These are phyloP conservation scores for Penicillium soppii DNA, from an alignment of 495 filamentous ascomycete species.

Conservation along the genomic window DNA sequence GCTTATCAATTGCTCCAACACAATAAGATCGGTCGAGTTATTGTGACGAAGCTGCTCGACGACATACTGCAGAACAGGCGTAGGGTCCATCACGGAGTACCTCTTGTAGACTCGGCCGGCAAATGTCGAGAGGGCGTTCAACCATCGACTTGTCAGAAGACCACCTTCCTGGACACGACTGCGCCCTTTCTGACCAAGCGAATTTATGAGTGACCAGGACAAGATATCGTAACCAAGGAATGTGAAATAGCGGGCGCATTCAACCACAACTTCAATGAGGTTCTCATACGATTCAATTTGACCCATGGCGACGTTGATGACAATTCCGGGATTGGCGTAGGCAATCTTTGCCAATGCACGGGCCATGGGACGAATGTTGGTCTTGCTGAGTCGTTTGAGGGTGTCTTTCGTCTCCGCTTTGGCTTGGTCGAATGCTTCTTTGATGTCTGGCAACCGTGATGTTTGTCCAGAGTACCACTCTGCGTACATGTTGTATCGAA, in stretches of 20 bases:
- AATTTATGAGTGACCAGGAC: slow-evolving; percentile 81
- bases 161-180: slow-evolving; percentile 80
- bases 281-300: slow-evolving; percentile 93
- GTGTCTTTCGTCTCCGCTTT: slow-evolving; percentile 74
- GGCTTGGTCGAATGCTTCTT: slow-evolving; percentile 72
- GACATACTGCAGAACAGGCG: slow-evolving; percentile 86
- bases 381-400: slow-evolving; percentile 80
- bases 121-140: slow-evolving; percentile 80
- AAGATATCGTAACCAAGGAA: slow-evolving; percentile 89
- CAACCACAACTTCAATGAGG: slow-evolving; percentile 86
- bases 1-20: slow-evolving; percentile 81
- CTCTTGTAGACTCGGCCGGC: slow-evolving; percentile 84
- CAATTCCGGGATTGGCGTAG: slow-evolving; percentile 81
- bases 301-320: slow-evolving; percentile 80
- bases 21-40: slow-evolving; percentile 81
- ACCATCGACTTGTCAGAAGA: slow-evolving; percentile 84
- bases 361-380: slow-evolving; percentile 82
- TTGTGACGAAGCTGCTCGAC: slow-evolving; percentile 75
- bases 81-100: slow-evolving; percentile 75
- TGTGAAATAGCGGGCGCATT: slow-evolving; percentile 91
- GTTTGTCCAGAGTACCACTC: slow-evolving; percentile 84
- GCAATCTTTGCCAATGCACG: slow-evolving; percentile 83
- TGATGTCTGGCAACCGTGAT: slow-evolving; percentile 74
- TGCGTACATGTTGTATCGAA: slow-evolving; percentile 85
- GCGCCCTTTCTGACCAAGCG: slow-evolving; percentile 70